phyloP scores from a whole-genome alignment of 2,329 filamentous ascomycete genomes.

The Magnaporthiopsis rhizophila region DNA sequence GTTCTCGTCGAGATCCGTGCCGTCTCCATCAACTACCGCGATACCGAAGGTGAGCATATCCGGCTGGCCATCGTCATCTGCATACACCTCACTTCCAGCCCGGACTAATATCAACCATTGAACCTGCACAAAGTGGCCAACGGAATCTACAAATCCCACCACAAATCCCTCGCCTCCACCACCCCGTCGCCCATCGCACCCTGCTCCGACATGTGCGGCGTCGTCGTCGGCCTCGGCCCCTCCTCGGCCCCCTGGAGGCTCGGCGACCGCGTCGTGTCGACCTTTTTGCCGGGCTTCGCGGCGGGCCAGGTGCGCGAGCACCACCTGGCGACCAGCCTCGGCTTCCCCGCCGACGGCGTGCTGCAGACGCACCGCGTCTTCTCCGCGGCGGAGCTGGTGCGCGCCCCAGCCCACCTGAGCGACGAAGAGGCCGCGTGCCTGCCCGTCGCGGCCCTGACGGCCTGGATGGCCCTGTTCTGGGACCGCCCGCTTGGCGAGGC shows the following conservation, averaged over 20 bases:
- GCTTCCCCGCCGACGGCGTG: slow-evolving; percentile 50
- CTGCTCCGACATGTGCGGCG: slow-evolving; percentile 64
- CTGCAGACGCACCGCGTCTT: slow-evolving; percentile 54
- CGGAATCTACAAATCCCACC: slow-evolving; percentile 61
- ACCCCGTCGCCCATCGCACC: slow-evolving; percentile 43
- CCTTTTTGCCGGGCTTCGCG: slow-evolving; percentile 51
- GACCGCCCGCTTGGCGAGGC: slow-evolving; percentile 45
- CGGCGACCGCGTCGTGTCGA: slow-evolving; percentile 60
- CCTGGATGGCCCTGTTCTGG: slow-evolving; percentile 58
- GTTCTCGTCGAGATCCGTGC: slow-evolving; percentile 39
- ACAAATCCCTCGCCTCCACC: slow-evolving; percentile 32
- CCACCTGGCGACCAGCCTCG: slow-evolving; percentile 49
- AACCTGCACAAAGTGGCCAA: slow-evolving; percentile 42
- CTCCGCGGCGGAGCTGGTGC: slow-evolving; percentile 45
- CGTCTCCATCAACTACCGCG: slow-evolving; percentile 42
- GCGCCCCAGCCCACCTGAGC: slow-evolving; percentile 45
- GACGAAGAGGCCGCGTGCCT: slow-evolving; percentile 53
- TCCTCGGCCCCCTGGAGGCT: slow-evolving; percentile 31
- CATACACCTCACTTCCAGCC: no score
- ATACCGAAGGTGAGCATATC: slow-evolving; percentile 34
- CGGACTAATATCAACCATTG: no score
- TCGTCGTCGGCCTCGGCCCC: slow-evolving; percentile 42
- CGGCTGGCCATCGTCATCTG: neutral
- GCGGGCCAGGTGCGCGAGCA: slow-evolving; percentile 50
- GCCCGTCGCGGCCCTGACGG: slow-evolving; percentile 54